These are phyloP conservation scores for Ophiostoma fasciatum DNA, from an alignment of 2,329 filamentous ascomycete genomes.

Conservation along the genomic window DNA sequence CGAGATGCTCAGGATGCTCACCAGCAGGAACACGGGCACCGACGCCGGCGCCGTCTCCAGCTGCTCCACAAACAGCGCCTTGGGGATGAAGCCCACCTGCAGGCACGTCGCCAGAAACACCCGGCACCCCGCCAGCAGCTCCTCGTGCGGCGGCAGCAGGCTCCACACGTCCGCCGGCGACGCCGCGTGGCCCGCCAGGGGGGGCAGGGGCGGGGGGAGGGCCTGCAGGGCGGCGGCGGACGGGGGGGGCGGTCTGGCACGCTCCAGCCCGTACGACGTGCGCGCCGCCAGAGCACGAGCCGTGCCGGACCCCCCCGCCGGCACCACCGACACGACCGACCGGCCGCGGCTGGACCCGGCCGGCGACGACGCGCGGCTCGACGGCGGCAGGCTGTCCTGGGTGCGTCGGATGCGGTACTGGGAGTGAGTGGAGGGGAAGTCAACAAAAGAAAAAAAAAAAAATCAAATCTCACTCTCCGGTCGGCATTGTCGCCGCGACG, in stretches of 20 bases:
- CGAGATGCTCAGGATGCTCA: constrained; percentile 40
- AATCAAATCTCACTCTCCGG: not conserved
- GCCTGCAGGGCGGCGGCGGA: not conserved
- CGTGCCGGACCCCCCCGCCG: too few relatives aligned
- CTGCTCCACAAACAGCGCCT: constrained; percentile 31
- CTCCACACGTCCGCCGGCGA: constrained; percentile 1
- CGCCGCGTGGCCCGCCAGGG: not conserved
- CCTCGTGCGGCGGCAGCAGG: constrained; percentile 1
- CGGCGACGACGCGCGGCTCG: too few relatives aligned
- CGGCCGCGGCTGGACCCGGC: too few relatives aligned
- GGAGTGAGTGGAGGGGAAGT: too few relatives aligned
- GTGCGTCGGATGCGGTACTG: too few relatives aligned
- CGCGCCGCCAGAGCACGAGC: constrained; percentile 18
- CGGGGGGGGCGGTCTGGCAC: not conserved
- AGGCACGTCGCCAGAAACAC: constrained; percentile 3
- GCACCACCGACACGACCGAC: constrained; percentile 39
- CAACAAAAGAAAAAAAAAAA: too few relatives aligned
- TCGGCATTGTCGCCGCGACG: not conserved
- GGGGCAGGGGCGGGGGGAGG: not conserved
- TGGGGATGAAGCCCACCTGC: constrained; percentile 13
- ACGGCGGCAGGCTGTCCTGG: too few relatives aligned
- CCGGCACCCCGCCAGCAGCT: constrained; percentile 1
- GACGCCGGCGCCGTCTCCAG: constrained; percentile 30
- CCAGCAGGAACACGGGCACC: constrained; percentile 36
- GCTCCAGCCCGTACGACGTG: too few relatives aligned